Evolutionary conservation across 306 rosid species (phyloP).

Genomic region (Ceratonia siliqua): DNA sequence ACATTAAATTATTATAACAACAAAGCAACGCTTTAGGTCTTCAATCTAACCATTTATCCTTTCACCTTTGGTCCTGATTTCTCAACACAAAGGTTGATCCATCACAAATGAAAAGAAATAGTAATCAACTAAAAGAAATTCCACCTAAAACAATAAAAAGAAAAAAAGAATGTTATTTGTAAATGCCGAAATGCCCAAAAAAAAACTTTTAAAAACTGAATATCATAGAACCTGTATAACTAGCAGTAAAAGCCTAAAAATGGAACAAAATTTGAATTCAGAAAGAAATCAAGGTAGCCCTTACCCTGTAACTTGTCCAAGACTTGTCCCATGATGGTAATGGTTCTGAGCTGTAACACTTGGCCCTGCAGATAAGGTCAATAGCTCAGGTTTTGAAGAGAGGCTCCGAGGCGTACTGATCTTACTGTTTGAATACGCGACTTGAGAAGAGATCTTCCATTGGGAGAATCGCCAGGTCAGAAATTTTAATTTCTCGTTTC

Average conservation of each 20-base stretch:
- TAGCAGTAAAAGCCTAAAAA: not conserved
- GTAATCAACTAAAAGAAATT: not conserved
- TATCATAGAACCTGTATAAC: not conserved
- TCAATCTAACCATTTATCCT: not conserved
- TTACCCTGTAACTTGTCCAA: slow-evolving; percentile 58
- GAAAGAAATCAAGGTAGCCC: not conserved
- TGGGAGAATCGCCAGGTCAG: not conserved
- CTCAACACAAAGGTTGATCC: not conserved
- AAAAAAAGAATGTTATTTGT: not conserved
- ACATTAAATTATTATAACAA: not conserved
- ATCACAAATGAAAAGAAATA: not conserved
- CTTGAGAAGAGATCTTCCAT: not conserved
- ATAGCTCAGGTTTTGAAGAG: not conserved
- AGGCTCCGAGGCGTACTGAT: not conserved
- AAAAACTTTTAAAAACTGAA: not conserved
- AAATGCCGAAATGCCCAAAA: not conserved
- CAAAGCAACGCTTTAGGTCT: not conserved
- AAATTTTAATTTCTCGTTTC: not conserved
- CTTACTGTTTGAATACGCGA: not conserved
- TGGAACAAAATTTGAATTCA: not conserved
- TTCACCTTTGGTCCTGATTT: not conserved
- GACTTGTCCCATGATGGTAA: slow-evolving; percentile 57
- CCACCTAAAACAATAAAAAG: not conserved
- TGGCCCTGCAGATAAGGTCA: not conserved
- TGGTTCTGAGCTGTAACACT: not conserved